A percentile compares a stretch with the other conserved stretches of the same genome.
These are phyloP conservation scores for Malassezia cuniculi DNA, from an alignment of 1,284 basidiomycete species.

Conservation along the genomic window DNA sequence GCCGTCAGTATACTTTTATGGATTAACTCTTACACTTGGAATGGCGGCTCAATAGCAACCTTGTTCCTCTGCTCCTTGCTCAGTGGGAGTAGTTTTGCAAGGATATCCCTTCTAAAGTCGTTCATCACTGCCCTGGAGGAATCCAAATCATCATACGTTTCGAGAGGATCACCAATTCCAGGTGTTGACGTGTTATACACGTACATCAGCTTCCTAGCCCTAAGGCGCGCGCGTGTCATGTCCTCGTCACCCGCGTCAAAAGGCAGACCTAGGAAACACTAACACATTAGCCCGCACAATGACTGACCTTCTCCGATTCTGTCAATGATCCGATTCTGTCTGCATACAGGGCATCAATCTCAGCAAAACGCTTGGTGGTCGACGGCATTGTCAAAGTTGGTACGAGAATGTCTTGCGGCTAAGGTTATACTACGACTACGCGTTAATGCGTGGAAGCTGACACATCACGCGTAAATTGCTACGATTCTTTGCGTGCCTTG, in stretches of 20 bases:
- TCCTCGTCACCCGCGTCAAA: conserved; percentile 6
- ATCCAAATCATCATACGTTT: not conserved
- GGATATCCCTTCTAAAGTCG: conserved; percentile 10
- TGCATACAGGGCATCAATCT: too few species aligned
- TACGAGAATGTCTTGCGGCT: too few species aligned
- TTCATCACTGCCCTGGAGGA: conserved; percentile 6
- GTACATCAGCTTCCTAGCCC: conserved; percentile 3
- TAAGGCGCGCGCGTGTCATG: not conserved
- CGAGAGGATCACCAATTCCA: not conserved
- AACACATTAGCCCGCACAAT: not conserved
- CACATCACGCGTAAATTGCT: too few species aligned
- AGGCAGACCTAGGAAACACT: conserved; percentile 2
- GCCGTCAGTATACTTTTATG: too few species aligned
- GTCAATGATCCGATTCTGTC: conserved; percentile 3
- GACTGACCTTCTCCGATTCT: conserved; percentile 17
- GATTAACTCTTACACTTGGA: conserved; percentile 12
- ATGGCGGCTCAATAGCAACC: conserved; percentile 22
- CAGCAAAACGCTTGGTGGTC: too few species aligned
- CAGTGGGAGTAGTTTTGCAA: conserved; percentile 15
- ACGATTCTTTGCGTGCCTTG: too few species aligned
- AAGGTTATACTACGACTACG: too few species aligned
- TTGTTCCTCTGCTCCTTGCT: conserved; percentile 1
- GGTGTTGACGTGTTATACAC: conserved; percentile 4
- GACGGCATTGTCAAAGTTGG: too few species aligned
- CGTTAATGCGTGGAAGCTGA: too few species aligned